A percentile compares a stretch with the other conserved stretches of the same genome.
Conservation (phyloP, 2,329 filamentous ascomycete genomes). For the Ophiognomonia clavigignenti-juglandacearum region DNA sequence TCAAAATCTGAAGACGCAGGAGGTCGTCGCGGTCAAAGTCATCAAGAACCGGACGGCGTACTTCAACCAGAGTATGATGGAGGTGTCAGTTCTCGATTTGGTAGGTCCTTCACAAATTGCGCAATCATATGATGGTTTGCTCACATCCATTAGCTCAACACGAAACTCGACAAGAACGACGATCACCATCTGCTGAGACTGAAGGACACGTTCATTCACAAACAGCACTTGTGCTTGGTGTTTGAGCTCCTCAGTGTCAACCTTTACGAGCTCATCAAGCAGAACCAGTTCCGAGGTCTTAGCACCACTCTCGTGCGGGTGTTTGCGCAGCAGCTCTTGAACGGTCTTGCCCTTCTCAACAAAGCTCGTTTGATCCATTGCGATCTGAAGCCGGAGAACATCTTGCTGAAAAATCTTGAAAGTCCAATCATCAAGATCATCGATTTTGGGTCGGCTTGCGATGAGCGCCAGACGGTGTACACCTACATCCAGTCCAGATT, state of each 20-base stretch:
- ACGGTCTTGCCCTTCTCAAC: slow-evolving; percentile 85
- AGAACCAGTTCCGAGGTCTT: slow-evolving; percentile 96
- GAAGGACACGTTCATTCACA: slow-evolving; percentile 97
- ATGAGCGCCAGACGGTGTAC: slow-evolving; percentile 97
- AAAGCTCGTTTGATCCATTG: slow-evolving; percentile 97
- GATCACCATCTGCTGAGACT: slow-evolving; percentile 92
- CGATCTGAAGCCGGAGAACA: slow-evolving; percentile 97
- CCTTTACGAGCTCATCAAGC: slow-evolving; percentile 97
- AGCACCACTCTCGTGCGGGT: slow-evolving; percentile 96
- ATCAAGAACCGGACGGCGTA: slow-evolving; percentile 99
- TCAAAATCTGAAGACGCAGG: slow-evolving; percentile 95
- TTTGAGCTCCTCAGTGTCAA: slow-evolving; percentile 97
- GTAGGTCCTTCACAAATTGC: slow-evolving; percentile 42
- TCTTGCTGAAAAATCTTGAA: slow-evolving; percentile 93
- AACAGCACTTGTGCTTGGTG: slow-evolving; percentile 92
- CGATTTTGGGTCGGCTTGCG: slow-evolving; percentile 96
- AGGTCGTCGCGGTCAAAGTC: slow-evolving; percentile 97
- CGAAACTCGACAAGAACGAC: slow-evolving; percentile 98
- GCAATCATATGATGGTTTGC: background rate
- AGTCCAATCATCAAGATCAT: slow-evolving; percentile 99
- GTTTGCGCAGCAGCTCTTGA: slow-evolving; percentile 94
- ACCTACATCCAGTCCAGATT: slow-evolving; percentile 99
- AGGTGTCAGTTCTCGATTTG: slow-evolving; percentile 93
- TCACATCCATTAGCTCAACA: slow-evolving; percentile 67
- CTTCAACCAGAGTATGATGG: slow-evolving; percentile 99